Evolutionary conservation across 306 rosid genomes (phyloP), one percentile per base, ranked within the genome.

Genomic region (Trifolium subterraneum): DNA sequence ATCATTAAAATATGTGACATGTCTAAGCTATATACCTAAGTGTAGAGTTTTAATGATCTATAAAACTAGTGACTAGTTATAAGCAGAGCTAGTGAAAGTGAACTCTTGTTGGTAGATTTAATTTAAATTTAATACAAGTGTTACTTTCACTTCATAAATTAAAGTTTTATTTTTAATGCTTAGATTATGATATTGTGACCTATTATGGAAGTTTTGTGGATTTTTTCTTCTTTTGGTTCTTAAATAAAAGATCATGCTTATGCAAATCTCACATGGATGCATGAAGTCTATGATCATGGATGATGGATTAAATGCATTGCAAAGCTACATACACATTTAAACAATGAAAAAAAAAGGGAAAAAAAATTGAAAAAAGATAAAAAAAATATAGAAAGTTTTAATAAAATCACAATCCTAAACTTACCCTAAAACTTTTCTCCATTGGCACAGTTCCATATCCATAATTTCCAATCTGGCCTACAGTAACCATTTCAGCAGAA

Each of bases 381-480:
- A 36, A 36, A 36, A 36, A 0, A 36, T 3, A 31, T 48, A 67
- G 14, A 50, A 50, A 2, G 9, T 18, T 15, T 7, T 19, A 55
- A 48, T 63, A 66, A 74, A 52, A 59, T 36, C 6, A 13, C 38
- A 59, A 72, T 50, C 5, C 8, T 45, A 52, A 52, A 63, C 96
- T 87, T 84, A 89, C 98, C 87, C 94, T 93, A 85, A 93, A 91
- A 74, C 89, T 82, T 81, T 89, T 91, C 47, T 91, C 98, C 87
- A 89, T 84, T 8, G 92, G 85, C 60, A 85, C 79, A 64, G 89
- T 79, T 73, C 92, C 97, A 79, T 86, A 89, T 6, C 91, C 98
- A 79, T 79, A 89, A 78, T 70, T 87, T 27, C 89, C 98, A 79
- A 86, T 83, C 76, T 87, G 94, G 8, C 90, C 92, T 25, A 86